Base-by-base conservation (phyloP, 352 stramenopile genomes). In the Pythium plurisporium region DNA sequence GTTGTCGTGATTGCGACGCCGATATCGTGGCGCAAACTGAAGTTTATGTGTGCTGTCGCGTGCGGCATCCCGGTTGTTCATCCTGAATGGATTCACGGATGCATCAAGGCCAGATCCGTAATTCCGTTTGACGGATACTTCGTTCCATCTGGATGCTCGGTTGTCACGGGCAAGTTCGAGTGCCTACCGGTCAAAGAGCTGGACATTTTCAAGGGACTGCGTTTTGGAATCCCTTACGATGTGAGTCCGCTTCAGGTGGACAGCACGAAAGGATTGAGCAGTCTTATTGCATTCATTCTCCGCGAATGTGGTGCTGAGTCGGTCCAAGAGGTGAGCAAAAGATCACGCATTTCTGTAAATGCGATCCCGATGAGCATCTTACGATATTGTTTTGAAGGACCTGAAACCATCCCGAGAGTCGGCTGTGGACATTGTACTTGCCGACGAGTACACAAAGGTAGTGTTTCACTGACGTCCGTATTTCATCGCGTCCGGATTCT, bases 51-150 rank as follows among this genome's bases (percentile, higher is more conserved):
- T 55, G 84, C 84, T 6, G 46, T 94, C 47, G 78, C 78, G n/a
- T 88, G 74, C 55, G 79, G 81, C n/a, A 88, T 94, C 17, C 79
- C 84, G 14, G 78, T 94, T 4, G 67, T 94, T 17, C 84, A 94
- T 62, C 79, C 84, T 0, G 84, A 91, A 40, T 94, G 84, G 84
- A 73, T 94, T 12, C 74, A 82, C 25, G 69, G 69, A 44, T 91
- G 84, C 45, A 77, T 85, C 41, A 70, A 74, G 33, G 56, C 58
- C n/a, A 67, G 64, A 1, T 41, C 67, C 27, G 54, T 81, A n/a
- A 40, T 89, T 34, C 73, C 82, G 4, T 86, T 91, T 15, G 71
- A 87, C 19, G 79, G 84, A 8, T 94, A 87, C 56, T 73, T 66
- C 49, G 72, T 92, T 7, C 82, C 82, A 30, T 84, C 70, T 25